Conservation (phyloP, 2,329 filamentous ascomycete genomes). For the Fusarium hostae region DNA sequence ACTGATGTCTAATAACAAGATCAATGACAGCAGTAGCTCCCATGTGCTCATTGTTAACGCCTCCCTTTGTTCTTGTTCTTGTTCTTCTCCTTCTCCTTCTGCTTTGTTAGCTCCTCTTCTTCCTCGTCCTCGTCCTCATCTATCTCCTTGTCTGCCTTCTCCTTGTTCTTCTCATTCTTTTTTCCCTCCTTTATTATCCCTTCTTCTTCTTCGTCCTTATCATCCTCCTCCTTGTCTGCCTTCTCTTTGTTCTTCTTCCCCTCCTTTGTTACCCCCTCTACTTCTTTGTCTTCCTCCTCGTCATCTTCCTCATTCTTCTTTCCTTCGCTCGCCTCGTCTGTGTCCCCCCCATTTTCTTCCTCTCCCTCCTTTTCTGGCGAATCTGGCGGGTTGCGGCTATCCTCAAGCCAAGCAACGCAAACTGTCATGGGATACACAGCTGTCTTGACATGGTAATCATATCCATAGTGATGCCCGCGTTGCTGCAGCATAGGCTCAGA, state of each 20-base stretch:
- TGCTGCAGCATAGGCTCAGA: not conserved
- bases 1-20: not conserved
- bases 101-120: not conserved
- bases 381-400: not conserved
- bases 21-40: rapidly evolving
- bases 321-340: not conserved
- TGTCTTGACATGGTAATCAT: not conserved
- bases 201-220: not conserved
- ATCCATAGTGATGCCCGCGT: not conserved
- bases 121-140: not conserved
- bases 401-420: not conserved
- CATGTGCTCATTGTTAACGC: not conserved
- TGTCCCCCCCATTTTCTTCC: not conserved
- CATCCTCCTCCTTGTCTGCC: not conserved
- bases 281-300: not conserved
- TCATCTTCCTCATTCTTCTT: not conserved
- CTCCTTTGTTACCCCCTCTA: not conserved
- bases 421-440: not conserved
- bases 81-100: not conserved
- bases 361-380: not conserved
- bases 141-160: not conserved
- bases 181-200: not conserved
- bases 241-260: not conserved
- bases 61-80: not conserved
- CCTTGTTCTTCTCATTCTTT: not conserved